Evolutionary conservation across 345 rosid genomes (phyloP), one percentile per base, ranked within the genome.

Genomic region (Moringa oleifera): DNA sequence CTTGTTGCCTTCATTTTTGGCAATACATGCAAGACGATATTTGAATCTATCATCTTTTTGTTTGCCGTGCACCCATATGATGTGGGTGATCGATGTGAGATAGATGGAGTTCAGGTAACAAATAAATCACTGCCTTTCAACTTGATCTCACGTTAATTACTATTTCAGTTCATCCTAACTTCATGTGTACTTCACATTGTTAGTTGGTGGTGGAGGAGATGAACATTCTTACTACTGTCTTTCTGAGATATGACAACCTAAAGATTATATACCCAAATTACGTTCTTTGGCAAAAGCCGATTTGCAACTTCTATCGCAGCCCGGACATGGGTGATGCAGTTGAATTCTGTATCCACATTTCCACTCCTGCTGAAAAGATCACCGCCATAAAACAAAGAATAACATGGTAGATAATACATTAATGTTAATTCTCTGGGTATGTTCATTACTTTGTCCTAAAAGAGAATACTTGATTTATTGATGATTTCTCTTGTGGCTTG

Each of bases 171-270:
- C n/a, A n/a, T n/a, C n/a, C n/a, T n/a, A n/a, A n/a, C n/a, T n/a
- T n/a, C n/a, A n/a, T n/a, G n/a, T n/a, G n/a, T n/a, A n/a, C n/a
- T n/a, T n/a, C n/a, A n/a, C n/a, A n/a, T n/a, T n/a, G n/a, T n/a
- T n/a, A n/a, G n/a, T n/a, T n/a, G 75, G 66, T 90, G 31, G 99
- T 94, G 50, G 97, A 94, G 71, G 98, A 93, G 70, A 93, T 94
- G 97, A 90, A 94, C 76, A 81, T 94, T 65, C 69, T 94, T 47
- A 94, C 95, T 0, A 94, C 97, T 0, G 70, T 88, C 2, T 94
- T 94, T 68, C 66, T 94, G 64, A 83, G 97, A 81, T 80, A 58
- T 11, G 99, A 94, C 67, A 94, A 90, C 68, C 57, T 72, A 61
- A 94, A 85, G 79, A 68, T 94, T 11, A 58, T 79, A 28, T 85